A percentile compares a stretch with the other conserved stretches of the same genome.
phyloP scores from a whole-genome alignment of 225 moss, liverwort and hornwort species.

The Thuidium tamariscinum region DNA sequence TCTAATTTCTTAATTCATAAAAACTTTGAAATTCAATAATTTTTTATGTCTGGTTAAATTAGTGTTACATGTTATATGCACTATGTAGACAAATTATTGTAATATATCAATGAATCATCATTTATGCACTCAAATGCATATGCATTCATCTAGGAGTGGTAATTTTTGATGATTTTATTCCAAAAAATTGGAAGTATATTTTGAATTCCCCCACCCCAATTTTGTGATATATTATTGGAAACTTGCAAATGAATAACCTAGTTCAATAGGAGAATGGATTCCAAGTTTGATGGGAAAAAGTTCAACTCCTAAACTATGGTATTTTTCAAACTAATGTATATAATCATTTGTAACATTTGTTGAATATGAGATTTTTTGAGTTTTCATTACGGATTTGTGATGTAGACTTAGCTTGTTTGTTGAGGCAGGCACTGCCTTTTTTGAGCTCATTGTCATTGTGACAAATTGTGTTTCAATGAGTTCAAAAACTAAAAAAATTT shows the following conservation, averaged over 20 bases:
- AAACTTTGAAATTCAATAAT: too few species aligned
- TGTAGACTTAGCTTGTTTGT: too few species aligned
- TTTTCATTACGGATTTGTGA: background rate
- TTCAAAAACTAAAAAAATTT: too few species aligned
- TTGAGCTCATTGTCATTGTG: too few species aligned
- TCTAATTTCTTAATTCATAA: too few species aligned
- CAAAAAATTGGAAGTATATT: background rate
- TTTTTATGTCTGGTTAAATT: too few species aligned
- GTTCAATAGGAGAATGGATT: background rate
- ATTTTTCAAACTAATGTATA: background rate
- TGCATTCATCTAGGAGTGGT: background rate
- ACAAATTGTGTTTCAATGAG: too few species aligned
- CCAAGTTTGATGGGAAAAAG: background rate
- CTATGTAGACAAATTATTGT: background rate
- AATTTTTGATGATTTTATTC: background rate
- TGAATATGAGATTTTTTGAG: background rate
- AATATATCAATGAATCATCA: background rate
- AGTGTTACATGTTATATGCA: accelerated
- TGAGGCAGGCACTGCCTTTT: too few species aligned
- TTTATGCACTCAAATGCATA: background rate
- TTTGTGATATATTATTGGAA: background rate
- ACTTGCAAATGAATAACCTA: background rate
- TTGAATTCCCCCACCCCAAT: too few species aligned
- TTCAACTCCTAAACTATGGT: too few species aligned
- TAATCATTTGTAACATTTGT: background rate